These are phyloP conservation scores for Geotrichum cucujoidarum DNA, from an alignment of 1,139 yeast species.

Conservation along the genomic window DNA sequence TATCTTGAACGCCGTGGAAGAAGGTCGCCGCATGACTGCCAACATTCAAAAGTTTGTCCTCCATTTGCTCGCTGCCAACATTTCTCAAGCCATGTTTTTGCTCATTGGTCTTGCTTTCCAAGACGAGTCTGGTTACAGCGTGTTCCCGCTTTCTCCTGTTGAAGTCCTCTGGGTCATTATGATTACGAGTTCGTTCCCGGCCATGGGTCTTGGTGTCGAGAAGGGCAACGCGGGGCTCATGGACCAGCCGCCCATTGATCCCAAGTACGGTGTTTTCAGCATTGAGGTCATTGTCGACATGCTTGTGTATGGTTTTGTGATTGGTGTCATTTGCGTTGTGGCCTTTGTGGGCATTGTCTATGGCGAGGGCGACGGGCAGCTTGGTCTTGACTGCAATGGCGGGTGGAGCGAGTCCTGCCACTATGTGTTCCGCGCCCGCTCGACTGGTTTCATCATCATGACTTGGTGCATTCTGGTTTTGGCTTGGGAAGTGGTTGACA, in stretches of 20 bases:
- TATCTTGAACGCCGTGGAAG: slow-evolving; percentile 71
- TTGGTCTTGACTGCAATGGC: slow-evolving; percentile 64
- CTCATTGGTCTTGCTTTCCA: slow-evolving; percentile 64
- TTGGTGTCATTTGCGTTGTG: slow-evolving; percentile 69
- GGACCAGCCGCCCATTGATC: slow-evolving; percentile 57
- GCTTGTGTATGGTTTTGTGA: slow-evolving; percentile 66
- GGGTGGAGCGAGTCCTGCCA: slow-evolving; percentile 47
- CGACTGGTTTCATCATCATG: slow-evolving; percentile 77
- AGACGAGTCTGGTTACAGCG: slow-evolving; percentile 55
- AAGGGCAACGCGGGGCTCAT: slow-evolving; percentile 61
- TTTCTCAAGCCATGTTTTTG: slow-evolving; percentile 68
- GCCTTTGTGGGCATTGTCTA: slow-evolving; percentile 63
- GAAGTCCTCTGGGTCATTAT: slow-evolving; percentile 78
- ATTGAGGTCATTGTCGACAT: slow-evolving; percentile 69
- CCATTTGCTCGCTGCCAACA: slow-evolving; percentile 71
- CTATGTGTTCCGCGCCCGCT: slow-evolving; percentile 71
- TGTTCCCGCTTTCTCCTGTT: slow-evolving; percentile 73
- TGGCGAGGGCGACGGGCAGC: slow-evolving; percentile 56
- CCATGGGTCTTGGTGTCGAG: slow-evolving; percentile 81
- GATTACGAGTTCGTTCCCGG: slow-evolving; percentile 76
- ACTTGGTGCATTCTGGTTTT: slow-evolving; percentile 85
- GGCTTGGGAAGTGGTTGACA: slow-evolving; percentile 88
- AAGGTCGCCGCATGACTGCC: slow-evolving; percentile 76
- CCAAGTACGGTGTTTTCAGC: slow-evolving; percentile 58
- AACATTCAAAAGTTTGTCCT: slow-evolving; percentile 80